phyloP scores from a whole-genome alignment of 768 basidiomycete species.

The Leccinum truebloodii region DNA sequence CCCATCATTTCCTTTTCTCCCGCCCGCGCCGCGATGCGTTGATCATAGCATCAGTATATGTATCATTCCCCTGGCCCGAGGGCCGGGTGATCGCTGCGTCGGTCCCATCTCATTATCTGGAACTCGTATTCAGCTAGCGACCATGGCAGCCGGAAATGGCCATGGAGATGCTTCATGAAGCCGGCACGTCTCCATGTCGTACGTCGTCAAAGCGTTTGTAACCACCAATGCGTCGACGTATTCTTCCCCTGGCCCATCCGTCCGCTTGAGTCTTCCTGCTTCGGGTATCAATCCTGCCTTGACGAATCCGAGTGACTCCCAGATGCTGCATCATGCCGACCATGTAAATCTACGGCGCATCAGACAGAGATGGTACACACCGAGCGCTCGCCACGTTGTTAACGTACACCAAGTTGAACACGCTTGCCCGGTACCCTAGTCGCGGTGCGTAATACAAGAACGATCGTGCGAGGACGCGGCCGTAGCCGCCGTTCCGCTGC shows the following conservation, averaged over 20 bases:
- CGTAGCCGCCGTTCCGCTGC: slow-evolving; percentile 67
- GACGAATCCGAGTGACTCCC: slow-evolving; percentile 81
- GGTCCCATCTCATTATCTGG: background rate
- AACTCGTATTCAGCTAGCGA: background rate
- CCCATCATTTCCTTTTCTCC: background rate
- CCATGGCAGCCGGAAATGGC: background rate
- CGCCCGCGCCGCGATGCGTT: background rate
- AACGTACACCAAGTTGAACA: slow-evolving; percentile 91
- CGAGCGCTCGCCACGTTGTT: slow-evolving; percentile 76
- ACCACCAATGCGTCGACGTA: slow-evolving; percentile 87
- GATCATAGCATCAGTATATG: background rate
- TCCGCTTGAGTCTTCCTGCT: slow-evolving; percentile 68
- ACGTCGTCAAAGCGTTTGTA: slow-evolving; percentile 70
- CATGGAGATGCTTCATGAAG: background rate
- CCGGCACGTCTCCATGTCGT: slow-evolving; percentile 1
- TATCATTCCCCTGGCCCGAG: background rate
- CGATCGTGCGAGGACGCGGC: slow-evolving; percentile 69
- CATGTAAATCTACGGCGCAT: background rate
- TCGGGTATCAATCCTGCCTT: slow-evolving; percentile 77
- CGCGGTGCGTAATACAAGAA: slow-evolving; percentile 80
- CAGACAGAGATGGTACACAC: slow-evolving; percentile 37
- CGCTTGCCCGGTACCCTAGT: slow-evolving; percentile 74
- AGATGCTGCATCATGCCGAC: slow-evolving; percentile 50
- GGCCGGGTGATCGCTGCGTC: background rate
- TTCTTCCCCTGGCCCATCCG: slow-evolving; percentile 77